Conservation (phyloP, 805 yeast genomes). For the Blastobotrys chiropterorum region DNA sequence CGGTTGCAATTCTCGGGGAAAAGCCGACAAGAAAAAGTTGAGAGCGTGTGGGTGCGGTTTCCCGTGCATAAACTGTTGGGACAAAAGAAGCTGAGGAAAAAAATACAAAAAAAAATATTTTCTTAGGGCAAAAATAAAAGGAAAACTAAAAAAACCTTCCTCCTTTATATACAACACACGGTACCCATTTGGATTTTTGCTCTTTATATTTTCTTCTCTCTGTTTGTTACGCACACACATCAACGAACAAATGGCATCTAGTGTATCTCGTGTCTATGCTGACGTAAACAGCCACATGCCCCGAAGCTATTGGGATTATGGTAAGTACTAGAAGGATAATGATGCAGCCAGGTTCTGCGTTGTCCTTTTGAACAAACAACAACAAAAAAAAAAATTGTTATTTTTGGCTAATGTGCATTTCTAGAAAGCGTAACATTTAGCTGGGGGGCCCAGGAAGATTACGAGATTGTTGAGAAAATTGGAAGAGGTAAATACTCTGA, state of each 20-base stretch:
- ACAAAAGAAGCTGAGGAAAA: background rate
- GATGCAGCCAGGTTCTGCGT: background rate
- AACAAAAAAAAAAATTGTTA: too few relatives aligned
- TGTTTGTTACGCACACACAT: background rate
- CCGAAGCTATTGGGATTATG: conserved; percentile 78
- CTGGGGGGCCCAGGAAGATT: conserved; percentile 82
- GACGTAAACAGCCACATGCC: conserved; percentile 75
- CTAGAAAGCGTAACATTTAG: conserved; percentile 57
- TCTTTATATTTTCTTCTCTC: background rate
- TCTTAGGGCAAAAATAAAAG: background rate
- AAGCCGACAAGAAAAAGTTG: background rate
- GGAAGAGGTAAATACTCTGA: conserved; percentile 94
- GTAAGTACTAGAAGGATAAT: conserved; percentile 11
- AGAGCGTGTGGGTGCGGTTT: too few relatives aligned
- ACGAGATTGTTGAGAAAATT: conserved; percentile 75
- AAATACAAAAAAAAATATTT: background rate
- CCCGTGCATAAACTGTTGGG: too few relatives aligned
- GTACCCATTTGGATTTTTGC: background rate
- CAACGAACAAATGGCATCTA: conserved; percentile 4
- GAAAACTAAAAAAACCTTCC: background rate
- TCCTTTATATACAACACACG: background rate
- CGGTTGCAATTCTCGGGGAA: background rate
- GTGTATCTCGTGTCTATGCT: conserved; percentile 67
- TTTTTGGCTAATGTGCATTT: too few relatives aligned
- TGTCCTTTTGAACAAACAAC: background rate